Evolutionary conservation across 257 asterid species (phyloP), one percentile per base, ranked within the genome.

Genomic region (Solanum gandarillasii): DNA sequence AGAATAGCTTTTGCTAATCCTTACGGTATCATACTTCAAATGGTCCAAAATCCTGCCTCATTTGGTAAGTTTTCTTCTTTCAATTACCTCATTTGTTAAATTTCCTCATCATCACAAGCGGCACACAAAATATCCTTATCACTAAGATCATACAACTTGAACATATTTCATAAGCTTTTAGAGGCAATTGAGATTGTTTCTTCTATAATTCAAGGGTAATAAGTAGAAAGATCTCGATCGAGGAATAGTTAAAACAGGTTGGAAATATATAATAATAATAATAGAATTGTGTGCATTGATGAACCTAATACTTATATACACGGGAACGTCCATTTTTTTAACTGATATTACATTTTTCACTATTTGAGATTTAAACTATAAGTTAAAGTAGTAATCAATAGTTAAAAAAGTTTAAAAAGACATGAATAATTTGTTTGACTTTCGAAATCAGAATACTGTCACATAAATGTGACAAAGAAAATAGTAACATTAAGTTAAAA

Each of bases 21-120:
- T 39, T 96, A 95, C 85, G 65, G 41, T 29, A 38, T 90, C 83
- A 74, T 96, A 55, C 84, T 92, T 87, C 93, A 91, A 39, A 91
- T 96, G 87, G 88, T 94, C n/a, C 87, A 46, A 87, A 93, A 87
- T 65, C 99, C 99, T 89, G 89, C 96, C 73, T 36, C 84, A 9
- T 95, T 87, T 74, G 98, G 99, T 95, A 88, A 84, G 97, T 89
- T 14, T 31, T 52, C 7, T 1, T 71, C 20, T 71, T 32, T 36
- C 67, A 7, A 13, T 29, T 6, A 9, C 31, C 29, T 9, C 2
- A 20, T 20, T 55, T 55, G 25, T 55, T 20, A 55, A 55, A 55
- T 55, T 55, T 20, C n/a, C 3, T 4, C 55, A 48, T 14, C 23
- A 55, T 55, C 2, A 55, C 2, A 55, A 55, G 11, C 20, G 25